A percentile compares a stretch with the other conserved stretches of the same genome.
Evolutionary conservation across 345 rosid genomes (phyloP).

Genomic region (Hypericum androsaemum): DNA sequence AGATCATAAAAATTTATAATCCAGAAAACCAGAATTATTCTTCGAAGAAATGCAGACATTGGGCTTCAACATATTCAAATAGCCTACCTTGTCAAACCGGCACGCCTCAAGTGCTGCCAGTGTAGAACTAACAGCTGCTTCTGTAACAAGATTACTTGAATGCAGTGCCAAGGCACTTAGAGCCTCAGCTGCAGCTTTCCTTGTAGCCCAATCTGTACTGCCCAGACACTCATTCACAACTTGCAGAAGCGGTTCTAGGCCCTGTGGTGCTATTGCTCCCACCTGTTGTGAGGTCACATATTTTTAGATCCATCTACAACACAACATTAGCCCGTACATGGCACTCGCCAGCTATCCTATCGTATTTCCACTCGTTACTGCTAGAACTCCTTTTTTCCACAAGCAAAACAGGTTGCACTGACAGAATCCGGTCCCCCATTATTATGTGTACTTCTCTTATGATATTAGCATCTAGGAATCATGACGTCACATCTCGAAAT

Average conservation of each 20-base stretch:
- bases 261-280: constrained; percentile 82
- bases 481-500: too few relatives aligned
- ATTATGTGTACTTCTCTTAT: too few relatives aligned
- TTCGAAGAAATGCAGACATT: neutral
- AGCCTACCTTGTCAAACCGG: constrained; percentile 90
- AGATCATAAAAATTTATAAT: too few relatives aligned
- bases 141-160: constrained; percentile 62
- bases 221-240: constrained; percentile 81
- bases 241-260: constrained; percentile 68
- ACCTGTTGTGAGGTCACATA: constrained; percentile 39
- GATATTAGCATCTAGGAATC: too few relatives aligned
- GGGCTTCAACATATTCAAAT: too few relatives aligned
- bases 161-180: constrained; percentile 65
- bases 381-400: too few relatives aligned
- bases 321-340: too few relatives aligned
- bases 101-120: constrained; percentile 61
- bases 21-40: neutral
- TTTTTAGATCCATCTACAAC: neutral
- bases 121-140: constrained; percentile 48
- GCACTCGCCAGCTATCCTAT: too few relatives aligned
- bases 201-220: constrained; percentile 93
- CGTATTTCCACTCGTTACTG: too few relatives aligned
- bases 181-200: constrained; percentile 94
- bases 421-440: too few relatives aligned
- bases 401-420: too few relatives aligned